Conservation (phyloP, 805 yeast species). For the Pichia paraexigua region DNA sequence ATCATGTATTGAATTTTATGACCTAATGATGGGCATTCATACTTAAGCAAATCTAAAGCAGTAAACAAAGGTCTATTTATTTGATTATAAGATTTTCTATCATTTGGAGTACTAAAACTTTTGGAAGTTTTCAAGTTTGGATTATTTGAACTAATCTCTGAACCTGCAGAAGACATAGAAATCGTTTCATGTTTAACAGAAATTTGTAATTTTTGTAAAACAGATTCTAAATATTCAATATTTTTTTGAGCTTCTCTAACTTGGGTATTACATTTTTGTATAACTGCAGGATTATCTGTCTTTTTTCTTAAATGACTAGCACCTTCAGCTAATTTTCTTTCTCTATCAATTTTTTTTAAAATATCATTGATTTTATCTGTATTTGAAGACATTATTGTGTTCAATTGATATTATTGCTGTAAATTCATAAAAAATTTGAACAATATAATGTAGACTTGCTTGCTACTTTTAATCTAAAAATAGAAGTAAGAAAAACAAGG, state of each 20-base stretch:
- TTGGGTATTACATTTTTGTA: slow-evolving; percentile 83
- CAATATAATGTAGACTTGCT: not conserved
- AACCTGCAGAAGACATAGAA: slow-evolving; percentile 1
- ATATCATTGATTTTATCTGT: slow-evolving; percentile 50
- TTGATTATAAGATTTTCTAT: slow-evolving; percentile 2
- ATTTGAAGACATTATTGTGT: slow-evolving; percentile 20
- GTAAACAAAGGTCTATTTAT: slow-evolving; percentile 43
- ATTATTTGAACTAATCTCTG: not conserved
- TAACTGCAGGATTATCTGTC: slow-evolving; percentile 73
- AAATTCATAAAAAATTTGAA: not conserved
- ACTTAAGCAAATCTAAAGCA: slow-evolving; percentile 74
- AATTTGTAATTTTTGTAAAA: slow-evolving; percentile 52
- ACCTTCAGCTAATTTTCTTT: slow-evolving; percentile 79
- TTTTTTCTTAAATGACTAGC: slow-evolving; percentile 73
- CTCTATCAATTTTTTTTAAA: slow-evolving; percentile 78
- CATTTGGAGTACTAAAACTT: not conserved
- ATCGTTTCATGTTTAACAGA: slow-evolving; percentile 1
- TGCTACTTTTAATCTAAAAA: not conserved
- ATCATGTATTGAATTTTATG: slow-evolving; percentile 93
- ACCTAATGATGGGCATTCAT: slow-evolving; percentile 91
- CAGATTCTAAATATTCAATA: slow-evolving; percentile 78
- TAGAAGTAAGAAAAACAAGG: not conserved
- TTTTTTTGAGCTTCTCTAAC: slow-evolving; percentile 89
- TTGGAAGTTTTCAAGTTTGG: not conserved
- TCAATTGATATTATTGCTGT: not conserved